Evolutionary conservation across 176 grass and related monocot genomes (phyloP), one percentile per base, ranked within the genome.

Genomic region (Aegilops longissima): DNA sequence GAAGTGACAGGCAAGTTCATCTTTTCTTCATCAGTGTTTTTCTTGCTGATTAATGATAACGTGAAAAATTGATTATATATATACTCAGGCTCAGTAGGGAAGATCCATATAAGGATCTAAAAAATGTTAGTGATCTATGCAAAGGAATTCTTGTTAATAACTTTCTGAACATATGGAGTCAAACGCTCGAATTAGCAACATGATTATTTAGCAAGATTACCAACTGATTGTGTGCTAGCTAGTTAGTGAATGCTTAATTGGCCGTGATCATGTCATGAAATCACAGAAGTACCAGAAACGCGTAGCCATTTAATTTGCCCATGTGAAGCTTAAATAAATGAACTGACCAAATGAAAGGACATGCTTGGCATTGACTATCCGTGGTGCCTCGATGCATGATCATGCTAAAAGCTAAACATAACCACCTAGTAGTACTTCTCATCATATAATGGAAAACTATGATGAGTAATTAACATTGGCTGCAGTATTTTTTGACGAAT

Each of bases 151-250:
- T 75, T 12, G 23, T 47, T 75, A 17, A 17, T 23, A 73, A 66
- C 65, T 18, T 74, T 67, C 42, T 75, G 12, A 65, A 27, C 20
- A 21, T 16, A 39, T 51, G 4, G 20, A 36, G 35, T 76, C 52
- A 56, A 20, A 69, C 47, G 61, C 27, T 69, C 14, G 2, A 44
- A 49, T n/a, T 59, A n/a, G 5, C 23, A 54, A 27, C 21, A 61
- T 85, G 70, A 76, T 30, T 14, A 71, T 51, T 64, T 77, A 63
- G 16, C 63, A 70, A 70, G 11, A 52, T 82, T 40, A 11, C 14
- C 21, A 35, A 21, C 5, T 34, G 52, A 76, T 3, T 23, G 36
- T 47, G 49, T 44, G 39, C 21, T 63, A 5, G 12, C 16, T 39
- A 63, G 35, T 77, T 29, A 21, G 54, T 58, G 29, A 56, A 49